Percentiles rank a stretch among this genome's conserved stretches.
Conservation (phyloP, 768 basidiomycete species). For the Mycena pura region DNA sequence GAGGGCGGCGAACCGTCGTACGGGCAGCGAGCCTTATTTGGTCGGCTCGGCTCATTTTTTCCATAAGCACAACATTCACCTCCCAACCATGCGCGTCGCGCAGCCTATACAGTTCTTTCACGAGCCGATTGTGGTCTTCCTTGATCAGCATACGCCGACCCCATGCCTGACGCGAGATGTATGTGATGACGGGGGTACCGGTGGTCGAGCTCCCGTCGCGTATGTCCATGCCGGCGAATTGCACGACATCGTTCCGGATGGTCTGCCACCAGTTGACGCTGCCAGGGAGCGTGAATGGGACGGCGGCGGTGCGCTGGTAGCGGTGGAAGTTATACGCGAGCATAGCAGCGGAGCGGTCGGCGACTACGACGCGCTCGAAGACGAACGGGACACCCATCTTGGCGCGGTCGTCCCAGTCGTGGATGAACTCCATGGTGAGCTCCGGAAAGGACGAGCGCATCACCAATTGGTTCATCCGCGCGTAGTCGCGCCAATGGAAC, state of each 20-base stretch:
- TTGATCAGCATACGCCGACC: slow-evolving; percentile 80
- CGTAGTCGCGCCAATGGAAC: slow-evolving; percentile 89
- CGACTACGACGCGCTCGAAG: slow-evolving; percentile 85
- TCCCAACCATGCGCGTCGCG: slow-evolving; percentile 80
- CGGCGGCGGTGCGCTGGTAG: slow-evolving; percentile 79
- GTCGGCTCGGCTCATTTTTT: slow-evolving; percentile 80
- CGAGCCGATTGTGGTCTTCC: slow-evolving; percentile 80
- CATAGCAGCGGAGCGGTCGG: slow-evolving; percentile 88
- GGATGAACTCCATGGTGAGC: slow-evolving; percentile 76
- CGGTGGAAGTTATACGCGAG: slow-evolving; percentile 66
- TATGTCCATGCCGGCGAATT: slow-evolving; percentile 67
- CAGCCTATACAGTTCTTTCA: slow-evolving; percentile 73
- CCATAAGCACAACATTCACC: slow-evolving; percentile 87
- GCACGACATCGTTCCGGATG: slow-evolving; percentile 73
- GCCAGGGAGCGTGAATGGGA: slow-evolving; percentile 77
- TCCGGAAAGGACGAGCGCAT: slow-evolving; percentile 83
- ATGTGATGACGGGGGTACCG: slow-evolving; percentile 84
- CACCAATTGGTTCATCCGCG: slow-evolving; percentile 90
- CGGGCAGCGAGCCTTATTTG: slow-evolving; percentile 83
- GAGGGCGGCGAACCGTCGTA: slow-evolving; percentile 70
- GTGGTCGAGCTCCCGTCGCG: slow-evolving; percentile 52
- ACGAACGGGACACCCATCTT: slow-evolving; percentile 74
- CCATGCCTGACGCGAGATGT: slow-evolving; percentile 91
- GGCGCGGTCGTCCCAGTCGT: slow-evolving; percentile 85
- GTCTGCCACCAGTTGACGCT: slow-evolving; percentile 87